Conservation (phyloP, 176 grass and related monocot species). For the Aegilops umbellulata region DNA sequence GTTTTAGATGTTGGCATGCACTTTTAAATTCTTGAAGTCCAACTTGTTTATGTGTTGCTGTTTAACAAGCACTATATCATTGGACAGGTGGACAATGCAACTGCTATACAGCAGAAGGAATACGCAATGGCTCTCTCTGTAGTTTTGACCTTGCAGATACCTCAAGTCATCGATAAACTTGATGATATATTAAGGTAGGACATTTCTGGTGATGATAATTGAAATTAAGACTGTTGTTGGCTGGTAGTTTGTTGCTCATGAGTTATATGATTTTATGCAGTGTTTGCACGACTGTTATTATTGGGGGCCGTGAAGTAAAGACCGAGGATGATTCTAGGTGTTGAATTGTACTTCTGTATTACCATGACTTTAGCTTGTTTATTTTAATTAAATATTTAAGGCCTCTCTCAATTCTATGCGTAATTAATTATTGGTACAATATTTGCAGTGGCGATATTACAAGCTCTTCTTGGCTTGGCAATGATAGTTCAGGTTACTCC, state of each 20-base stretch:
- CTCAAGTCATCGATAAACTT: conserved; percentile 91
- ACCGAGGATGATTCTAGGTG: conserved; percentile 83
- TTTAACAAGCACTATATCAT: conserved; percentile 19
- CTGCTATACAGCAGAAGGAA: conserved; percentile 62
- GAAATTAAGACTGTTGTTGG: background rate
- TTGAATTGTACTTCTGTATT: conserved; percentile 18
- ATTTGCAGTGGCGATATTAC: conserved; percentile 79
- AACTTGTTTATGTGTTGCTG: background rate
- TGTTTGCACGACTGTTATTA: conserved; percentile 88
- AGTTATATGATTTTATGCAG: conserved; percentile 46
- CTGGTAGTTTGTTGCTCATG: conserved; percentile 13
- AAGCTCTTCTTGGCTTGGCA: conserved; percentile 60
- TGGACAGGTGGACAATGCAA: conserved; percentile 88
- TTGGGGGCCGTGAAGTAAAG: conserved; percentile 66
- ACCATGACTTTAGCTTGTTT: conserved; percentile 6
- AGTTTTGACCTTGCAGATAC: conserved; percentile 90
- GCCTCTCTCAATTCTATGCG: background rate
- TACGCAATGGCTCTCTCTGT: conserved; percentile 91
- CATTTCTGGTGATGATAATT: conserved; percentile 14
- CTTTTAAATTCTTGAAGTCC: conserved; percentile 7
- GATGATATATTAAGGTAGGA: conserved; percentile 95
- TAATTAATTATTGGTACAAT: conserved; percentile 28
- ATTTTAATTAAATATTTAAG: conserved; percentile 21
- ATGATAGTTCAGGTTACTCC: conserved; percentile 59
- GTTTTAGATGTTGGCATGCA: background rate